Percentiles rank a stretch among this genome's conserved stretches.
Conservation (phyloP, 495 filamentous ascomycete species). For the Zalerion maritima region DNA sequence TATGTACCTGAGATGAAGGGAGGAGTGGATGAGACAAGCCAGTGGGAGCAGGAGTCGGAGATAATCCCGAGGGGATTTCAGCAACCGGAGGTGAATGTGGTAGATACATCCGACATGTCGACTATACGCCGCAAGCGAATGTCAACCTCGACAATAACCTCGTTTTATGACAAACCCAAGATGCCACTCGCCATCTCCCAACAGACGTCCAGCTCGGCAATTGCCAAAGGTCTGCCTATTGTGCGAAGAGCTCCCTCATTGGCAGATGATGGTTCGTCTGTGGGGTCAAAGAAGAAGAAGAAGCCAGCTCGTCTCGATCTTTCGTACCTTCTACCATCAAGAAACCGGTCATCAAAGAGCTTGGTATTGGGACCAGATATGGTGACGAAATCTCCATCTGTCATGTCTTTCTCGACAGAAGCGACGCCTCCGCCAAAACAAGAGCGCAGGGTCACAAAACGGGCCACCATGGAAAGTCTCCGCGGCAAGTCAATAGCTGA, state of each 20-base stretch:
- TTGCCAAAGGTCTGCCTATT: constrained; percentile 35
- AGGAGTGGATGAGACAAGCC: constrained; percentile 8
- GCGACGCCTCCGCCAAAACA: constrained; percentile 13
- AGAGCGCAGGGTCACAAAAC: constrained; percentile 11
- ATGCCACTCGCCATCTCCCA: constrained; percentile 37
- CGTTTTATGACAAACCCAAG: constrained; percentile 36
- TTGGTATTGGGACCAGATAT: constrained; percentile 15
- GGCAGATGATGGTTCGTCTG: not conserved
- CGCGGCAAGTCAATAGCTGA: constrained; percentile 15
- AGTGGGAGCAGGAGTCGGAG: constrained; percentile 35
- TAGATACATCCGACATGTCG: constrained; percentile 19
- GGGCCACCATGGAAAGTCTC: constrained; percentile 10
- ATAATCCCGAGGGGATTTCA: constrained; percentile 22
- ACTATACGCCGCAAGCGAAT: constrained; percentile 23
- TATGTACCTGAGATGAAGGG: constrained; percentile 4
- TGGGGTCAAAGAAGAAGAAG: constrained; percentile 22
- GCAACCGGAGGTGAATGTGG: constrained; percentile 7
- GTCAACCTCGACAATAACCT: constrained; percentile 36
- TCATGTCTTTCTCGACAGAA: constrained; percentile 21
- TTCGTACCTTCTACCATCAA: constrained; percentile 17
- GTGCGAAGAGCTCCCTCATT: constrained; percentile 16
- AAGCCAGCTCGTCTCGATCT: constrained; percentile 36
- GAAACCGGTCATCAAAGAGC: constrained; percentile 7
- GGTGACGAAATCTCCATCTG: constrained; percentile 24
- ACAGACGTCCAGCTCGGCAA: constrained; percentile 39